phyloP scores from a whole-genome alignment of 2,329 filamentous ascomycete species.

The Beauveria bassiana region DNA sequence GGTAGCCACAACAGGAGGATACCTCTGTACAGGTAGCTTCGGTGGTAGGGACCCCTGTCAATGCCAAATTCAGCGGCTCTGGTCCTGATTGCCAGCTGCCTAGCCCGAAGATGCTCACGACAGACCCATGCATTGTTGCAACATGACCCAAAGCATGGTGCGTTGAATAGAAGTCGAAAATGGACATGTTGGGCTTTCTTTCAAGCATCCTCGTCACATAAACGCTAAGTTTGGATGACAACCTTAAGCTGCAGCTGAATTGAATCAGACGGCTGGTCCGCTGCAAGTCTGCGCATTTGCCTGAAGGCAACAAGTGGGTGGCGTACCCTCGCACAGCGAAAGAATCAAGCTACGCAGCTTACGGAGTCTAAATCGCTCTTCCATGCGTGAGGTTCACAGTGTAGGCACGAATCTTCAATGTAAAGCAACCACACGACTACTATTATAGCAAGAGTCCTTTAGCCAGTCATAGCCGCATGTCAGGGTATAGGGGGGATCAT shows the following conservation, averaged over 20 bases:
- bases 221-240: not conserved
- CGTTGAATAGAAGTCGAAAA: not conserved
- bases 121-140: not conserved
- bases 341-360: not conserved
- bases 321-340: not conserved
- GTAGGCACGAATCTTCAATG: not conserved
- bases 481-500: not conserved
- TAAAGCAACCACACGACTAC: not conserved
- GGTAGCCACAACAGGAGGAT: not conserved
- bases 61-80: not conserved
- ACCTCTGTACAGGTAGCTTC: not conserved
- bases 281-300: not conserved
- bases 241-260: not conserved
- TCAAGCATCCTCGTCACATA: not conserved
- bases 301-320: not conserved
- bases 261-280: not conserved
- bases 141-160: not conserved
- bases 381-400: not conserved
- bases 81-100: not conserved
- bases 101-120: not conserved
- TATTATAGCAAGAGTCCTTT: not conserved
- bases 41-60: not conserved
- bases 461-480: not conserved
- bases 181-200: not conserved
- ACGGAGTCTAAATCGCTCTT: not conserved